Conservation (phyloP, 805 yeast genomes). For the Myxozyma geophila region DNA sequence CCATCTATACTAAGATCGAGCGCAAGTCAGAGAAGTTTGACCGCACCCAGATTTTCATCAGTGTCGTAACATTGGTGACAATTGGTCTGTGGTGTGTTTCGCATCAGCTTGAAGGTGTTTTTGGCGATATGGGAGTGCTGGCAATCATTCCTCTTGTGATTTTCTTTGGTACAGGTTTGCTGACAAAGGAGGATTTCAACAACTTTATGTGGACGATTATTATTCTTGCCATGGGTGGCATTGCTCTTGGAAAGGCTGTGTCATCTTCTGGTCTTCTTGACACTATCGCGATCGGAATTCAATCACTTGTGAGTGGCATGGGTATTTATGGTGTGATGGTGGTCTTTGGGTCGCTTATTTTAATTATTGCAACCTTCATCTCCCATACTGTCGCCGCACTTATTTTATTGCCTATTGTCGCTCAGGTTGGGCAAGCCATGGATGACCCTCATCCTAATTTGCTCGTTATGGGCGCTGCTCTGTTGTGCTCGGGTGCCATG, state of each 20-base stretch:
- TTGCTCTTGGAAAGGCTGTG: slow-evolving; percentile 93
- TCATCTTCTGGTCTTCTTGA: slow-evolving; percentile 84
- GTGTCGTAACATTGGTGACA: slow-evolving; percentile 67
- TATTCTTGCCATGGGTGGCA: slow-evolving; percentile 96
- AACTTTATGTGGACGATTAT: slow-evolving; percentile 97
- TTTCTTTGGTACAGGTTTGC: slow-evolving; percentile 88
- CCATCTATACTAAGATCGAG: slow-evolving; percentile 61
- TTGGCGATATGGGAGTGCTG: slow-evolving; percentile 97
- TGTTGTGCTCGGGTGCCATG: slow-evolving; percentile 93
- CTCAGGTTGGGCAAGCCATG: slow-evolving; percentile 76
- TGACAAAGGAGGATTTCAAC: slow-evolving; percentile 89
- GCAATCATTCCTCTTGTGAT: slow-evolving; percentile 87
- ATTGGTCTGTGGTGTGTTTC: slow-evolving; percentile 90
- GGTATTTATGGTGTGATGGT: slow-evolving; percentile 74
- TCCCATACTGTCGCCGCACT: slow-evolving; percentile 97
- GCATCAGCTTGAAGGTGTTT: slow-evolving; percentile 66
- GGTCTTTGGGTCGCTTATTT: slow-evolving; percentile 78
- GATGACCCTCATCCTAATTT: slow-evolving; percentile 74
- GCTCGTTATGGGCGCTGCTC: slow-evolving; percentile 65
- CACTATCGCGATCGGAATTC: slow-evolving; percentile 75
- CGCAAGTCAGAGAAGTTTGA: slow-evolving; percentile 70
- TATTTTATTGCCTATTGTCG: slow-evolving; percentile 86
- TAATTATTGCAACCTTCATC: slow-evolving; percentile 89
- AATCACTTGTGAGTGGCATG: slow-evolving; percentile 64
- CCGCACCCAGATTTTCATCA: slow-evolving; percentile 73